A percentile compares a stretch with the other conserved stretches of the same genome.
Evolutionary conservation across 495 filamentous ascomycete species (phyloP).

Genomic region (Lasiosphaeriaceae sp.): DNA sequence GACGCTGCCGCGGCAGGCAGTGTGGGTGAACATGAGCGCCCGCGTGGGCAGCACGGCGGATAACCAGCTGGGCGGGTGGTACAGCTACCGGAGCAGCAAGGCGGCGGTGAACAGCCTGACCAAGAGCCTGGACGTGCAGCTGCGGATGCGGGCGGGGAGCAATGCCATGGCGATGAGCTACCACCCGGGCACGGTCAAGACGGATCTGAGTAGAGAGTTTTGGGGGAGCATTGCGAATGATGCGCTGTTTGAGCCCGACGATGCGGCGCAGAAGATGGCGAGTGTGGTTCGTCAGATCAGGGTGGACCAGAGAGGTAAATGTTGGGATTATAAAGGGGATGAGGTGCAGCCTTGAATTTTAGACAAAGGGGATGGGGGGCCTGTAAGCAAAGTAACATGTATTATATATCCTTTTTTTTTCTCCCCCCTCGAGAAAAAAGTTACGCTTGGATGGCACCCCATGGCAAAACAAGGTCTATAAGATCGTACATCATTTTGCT

Average conservation of each 20-base stretch:
- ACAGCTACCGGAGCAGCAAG: slow-evolving; percentile 71
- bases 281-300: slow-evolving; percentile 45
- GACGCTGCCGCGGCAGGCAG: slow-evolving; percentile 40
- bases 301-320: slow-evolving; percentile 56
- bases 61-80: slow-evolving; percentile 69
- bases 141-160: slow-evolving; percentile 49
- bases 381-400: not conserved
- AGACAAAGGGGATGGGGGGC: not conserved
- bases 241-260: slow-evolving; percentile 59
- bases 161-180: slow-evolving; percentile 64
- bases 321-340: slow-evolving; percentile 75
- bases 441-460: not conserved
- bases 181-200: slow-evolving; percentile 81
- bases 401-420: not conserved
- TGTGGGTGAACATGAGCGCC: slow-evolving; percentile 68
- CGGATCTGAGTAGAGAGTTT: slow-evolving; percentile 67
- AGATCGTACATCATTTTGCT: not conserved
- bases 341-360: slow-evolving; percentile 57
- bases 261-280: slow-evolving; percentile 57
- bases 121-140: slow-evolving; percentile 69
- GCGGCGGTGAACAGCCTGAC: slow-evolving; percentile 65
- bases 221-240: slow-evolving; percentile 57
- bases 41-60: slow-evolving; percentile 72
- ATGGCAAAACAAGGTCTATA: not conserved
- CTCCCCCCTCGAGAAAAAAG: too few relatives aligned